Percentiles rank a stretch among this genome's conserved stretches.
Evolutionary conservation across 1,284 basidiomycete genomes (phyloP).

Genomic region (Naganishia cerealis): DNA sequence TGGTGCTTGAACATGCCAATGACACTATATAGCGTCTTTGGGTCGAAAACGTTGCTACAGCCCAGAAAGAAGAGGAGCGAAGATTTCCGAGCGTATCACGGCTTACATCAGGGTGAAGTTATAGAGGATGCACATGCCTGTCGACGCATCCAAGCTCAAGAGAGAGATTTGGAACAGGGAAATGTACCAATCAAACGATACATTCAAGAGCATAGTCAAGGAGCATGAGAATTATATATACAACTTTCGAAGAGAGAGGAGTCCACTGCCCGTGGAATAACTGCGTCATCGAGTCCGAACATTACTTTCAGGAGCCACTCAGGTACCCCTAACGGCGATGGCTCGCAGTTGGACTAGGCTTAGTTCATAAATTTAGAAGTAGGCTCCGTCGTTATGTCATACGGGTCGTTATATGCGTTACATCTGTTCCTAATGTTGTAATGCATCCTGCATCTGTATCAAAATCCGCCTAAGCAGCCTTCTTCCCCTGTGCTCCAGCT

Average conservation of each 20-base stretch:
- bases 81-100: slow-evolving; percentile 12
- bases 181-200: slow-evolving; percentile 12
- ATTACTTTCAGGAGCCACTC: too few species aligned
- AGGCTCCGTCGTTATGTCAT: slow-evolving; percentile 17
- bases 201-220: neutral
- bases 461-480: slow-evolving; percentile 19
- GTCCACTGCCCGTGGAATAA: too few species aligned
- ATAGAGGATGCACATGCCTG: slow-evolving; percentile 6
- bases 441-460: neutral
- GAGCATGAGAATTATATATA: neutral
- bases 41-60: slow-evolving; percentile 7
- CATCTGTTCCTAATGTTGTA: neutral
- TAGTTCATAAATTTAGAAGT: neutral
- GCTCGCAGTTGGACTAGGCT: neutral
- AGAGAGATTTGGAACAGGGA: slow-evolving; percentile 8
- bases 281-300: too few species aligned
- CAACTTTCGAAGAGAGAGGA: neutral
- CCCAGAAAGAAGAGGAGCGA: slow-evolving; percentile 1
- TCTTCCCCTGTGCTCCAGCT: slow-evolving; percentile 25
- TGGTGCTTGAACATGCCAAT: slow-evolving; percentile 15
- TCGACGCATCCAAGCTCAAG: neutral
- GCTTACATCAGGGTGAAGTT: slow-evolving; percentile 24
- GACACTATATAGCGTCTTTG: slow-evolving; percentile 14
- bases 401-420: slow-evolving; percentile 13
- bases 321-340: neutral